Evolutionary conservation across 331 rosid species (phyloP).

Genomic region (Pyracantha coccinea): DNA sequence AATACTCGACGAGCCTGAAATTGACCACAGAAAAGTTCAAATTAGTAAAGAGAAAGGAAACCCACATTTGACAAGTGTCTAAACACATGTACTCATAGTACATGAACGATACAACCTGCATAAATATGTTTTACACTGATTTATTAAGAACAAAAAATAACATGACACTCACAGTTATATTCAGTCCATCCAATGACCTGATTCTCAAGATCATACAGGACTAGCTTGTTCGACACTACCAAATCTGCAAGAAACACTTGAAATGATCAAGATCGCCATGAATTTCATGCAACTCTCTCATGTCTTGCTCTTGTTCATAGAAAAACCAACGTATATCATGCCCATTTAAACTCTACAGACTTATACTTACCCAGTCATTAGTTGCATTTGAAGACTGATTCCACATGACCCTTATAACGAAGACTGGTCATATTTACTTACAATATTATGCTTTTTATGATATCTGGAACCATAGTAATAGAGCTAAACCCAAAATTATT

Average conservation of each 20-base stretch:
- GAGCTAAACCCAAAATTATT: background rate
- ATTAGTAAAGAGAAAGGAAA: background rate
- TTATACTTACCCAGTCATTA: background rate
- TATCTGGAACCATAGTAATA: background rate
- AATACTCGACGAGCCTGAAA: conserved; percentile 90
- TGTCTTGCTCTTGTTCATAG: background rate
- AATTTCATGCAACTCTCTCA: background rate
- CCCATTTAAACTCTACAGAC: background rate
- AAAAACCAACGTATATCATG: background rate
- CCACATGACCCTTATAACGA: background rate
- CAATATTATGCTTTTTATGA: background rate
- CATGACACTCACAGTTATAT: conserved; percentile 71
- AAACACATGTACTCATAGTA: background rate
- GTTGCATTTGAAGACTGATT: background rate
- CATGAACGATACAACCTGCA: background rate
- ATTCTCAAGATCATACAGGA: conserved; percentile 86
- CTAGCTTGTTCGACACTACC: conserved; percentile 93
- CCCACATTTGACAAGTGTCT: background rate
- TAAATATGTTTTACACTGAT: background rate
- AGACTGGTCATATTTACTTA: background rate
- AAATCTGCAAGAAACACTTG: conserved; percentile 58
- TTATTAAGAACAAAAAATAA: conserved; percentile 4
- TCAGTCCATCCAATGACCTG: conserved; percentile 94
- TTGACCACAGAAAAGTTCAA: conserved; percentile 16
- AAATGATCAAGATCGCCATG: background rate